A percentile compares a stretch with the other conserved stretches of the same genome.
phyloP scores from a whole-genome alignment of 1,284 basidiomycete species.

The Thelephora terrestris region DNA sequence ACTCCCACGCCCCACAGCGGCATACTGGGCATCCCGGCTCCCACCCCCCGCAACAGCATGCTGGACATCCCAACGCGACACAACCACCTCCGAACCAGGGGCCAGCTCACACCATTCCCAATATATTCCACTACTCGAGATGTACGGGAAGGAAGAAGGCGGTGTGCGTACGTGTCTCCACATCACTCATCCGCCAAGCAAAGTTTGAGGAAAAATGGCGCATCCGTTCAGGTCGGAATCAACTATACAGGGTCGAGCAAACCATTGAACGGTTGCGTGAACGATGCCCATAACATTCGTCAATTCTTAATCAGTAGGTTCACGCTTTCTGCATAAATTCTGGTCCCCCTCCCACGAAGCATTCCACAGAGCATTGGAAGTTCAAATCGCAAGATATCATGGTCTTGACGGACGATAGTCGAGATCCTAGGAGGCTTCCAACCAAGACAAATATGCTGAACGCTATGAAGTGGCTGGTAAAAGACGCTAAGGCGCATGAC shows the following conservation, averaged over 20 bases:
- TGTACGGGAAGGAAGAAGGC: conserved; percentile 68
- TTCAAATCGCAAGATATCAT: conserved; percentile 70
- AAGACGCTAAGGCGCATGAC: conserved; percentile 64
- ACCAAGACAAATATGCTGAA: conserved; percentile 71
- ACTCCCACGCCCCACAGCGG: too few species aligned
- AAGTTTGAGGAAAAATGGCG: conserved; percentile 1
- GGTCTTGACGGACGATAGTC: conserved; percentile 66
- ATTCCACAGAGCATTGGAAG: conserved; percentile 38
- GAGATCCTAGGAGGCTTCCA: conserved; percentile 50
- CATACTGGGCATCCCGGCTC: too few species aligned
- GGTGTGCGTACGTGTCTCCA: conserved; percentile 45
- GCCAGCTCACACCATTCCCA: neutral
- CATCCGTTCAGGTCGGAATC: conserved; percentile 51
- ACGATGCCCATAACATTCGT: conserved; percentile 68
- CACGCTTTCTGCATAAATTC: neutral
- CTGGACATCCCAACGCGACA: too few species aligned
- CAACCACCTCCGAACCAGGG: neutral
- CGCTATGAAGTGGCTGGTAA: conserved; percentile 84
- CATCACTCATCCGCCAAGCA: neutral
- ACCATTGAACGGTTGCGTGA: conserved; percentile 70
- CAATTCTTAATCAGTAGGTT: conserved; percentile 60
- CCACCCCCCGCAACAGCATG: too few species aligned
- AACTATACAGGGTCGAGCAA: conserved; percentile 63
- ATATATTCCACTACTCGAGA: conserved; percentile 40
- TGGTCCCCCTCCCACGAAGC: neutral